These are phyloP conservation scores for Tetraselmis striata DNA, from an alignment of 139 green algal genomes.

Conservation along the genomic window DNA sequence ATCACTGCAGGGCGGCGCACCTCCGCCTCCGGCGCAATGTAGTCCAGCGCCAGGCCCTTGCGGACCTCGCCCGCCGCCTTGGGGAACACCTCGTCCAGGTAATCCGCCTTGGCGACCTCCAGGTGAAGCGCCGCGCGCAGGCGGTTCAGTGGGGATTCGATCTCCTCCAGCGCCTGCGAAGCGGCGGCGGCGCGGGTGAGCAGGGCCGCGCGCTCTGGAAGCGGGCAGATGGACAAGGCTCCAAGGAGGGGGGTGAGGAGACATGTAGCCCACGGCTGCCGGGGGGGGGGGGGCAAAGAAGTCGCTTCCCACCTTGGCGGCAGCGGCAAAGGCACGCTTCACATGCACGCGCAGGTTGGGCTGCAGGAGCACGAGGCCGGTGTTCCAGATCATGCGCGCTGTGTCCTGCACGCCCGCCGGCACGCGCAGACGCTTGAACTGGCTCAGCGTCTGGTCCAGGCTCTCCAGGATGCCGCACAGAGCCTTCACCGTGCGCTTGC, in stretches of 20 bases:
- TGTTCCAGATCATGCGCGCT: slow-evolving; percentile 50
- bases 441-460: slow-evolving; percentile 8
- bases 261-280: too few species aligned
- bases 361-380: slow-evolving; percentile 51
- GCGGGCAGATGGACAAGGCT: too few species aligned
- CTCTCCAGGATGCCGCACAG: background rate
- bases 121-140: slow-evolving; percentile 49
- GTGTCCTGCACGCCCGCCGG: slow-evolving; percentile 46
- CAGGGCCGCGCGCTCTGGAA: too few species aligned
- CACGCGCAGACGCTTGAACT: slow-evolving; percentile 31
- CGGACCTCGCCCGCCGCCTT: slow-evolving; percentile 49
- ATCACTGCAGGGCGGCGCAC: too few species aligned
- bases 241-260: too few species aligned
- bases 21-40: slow-evolving; percentile 32
- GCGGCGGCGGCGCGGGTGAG: too few species aligned
- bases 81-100: slow-evolving; percentile 37
- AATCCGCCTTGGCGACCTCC: slow-evolving; percentile 50
- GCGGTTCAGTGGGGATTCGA: slow-evolving; percentile 32
- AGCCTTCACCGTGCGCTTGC: background rate
- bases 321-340: slow-evolving; percentile 40
- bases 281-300: too few species aligned
- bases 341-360: slow-evolving; percentile 24
- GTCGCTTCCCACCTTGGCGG: slow-evolving; percentile 27
- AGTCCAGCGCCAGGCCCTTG: slow-evolving; percentile 48
- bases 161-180: slow-evolving; percentile 34